phyloP scores from a whole-genome alignment of 1,284 basidiomycete genomes.

The Heterobasidion parviporum region DNA sequence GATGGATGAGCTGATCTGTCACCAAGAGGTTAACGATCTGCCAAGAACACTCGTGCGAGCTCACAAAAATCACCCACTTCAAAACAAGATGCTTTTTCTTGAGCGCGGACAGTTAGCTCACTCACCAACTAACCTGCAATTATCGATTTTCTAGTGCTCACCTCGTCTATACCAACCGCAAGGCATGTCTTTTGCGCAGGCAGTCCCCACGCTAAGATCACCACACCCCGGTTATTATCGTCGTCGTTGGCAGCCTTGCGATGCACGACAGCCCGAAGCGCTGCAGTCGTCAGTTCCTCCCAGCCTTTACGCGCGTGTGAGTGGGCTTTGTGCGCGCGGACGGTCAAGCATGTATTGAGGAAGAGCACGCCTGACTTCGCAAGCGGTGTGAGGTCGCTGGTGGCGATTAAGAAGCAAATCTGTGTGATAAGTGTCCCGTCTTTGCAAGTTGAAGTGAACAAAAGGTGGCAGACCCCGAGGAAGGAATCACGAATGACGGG shows the following conservation, averaged over 20 bases:
- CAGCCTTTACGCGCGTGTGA: constrained; percentile 51
- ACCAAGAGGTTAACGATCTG: background rate
- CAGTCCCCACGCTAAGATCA: constrained; percentile 49
- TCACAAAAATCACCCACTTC: constrained; percentile 1
- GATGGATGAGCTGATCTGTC: constrained; percentile 39
- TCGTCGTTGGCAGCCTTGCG: constrained; percentile 4
- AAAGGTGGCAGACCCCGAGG: constrained; percentile 33
- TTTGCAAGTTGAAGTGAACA: background rate
- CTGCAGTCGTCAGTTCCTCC: constrained; percentile 42
- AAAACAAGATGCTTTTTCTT: constrained; percentile 10
- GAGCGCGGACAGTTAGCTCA: background rate
- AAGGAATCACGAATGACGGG: constrained; percentile 37
- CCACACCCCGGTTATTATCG: constrained; percentile 16
- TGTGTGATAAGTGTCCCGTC: too few species aligned
- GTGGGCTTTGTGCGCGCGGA: constrained; percentile 40
- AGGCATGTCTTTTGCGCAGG: constrained; percentile 45
- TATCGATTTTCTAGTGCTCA: background rate
- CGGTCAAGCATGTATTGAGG: constrained; percentile 51
- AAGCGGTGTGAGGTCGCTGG: constrained; percentile 45
- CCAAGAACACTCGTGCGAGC: background rate
- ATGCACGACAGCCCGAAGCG: constrained; percentile 13
- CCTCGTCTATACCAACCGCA: constrained; percentile 23
- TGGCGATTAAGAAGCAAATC: background rate
- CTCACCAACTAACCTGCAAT: background rate
- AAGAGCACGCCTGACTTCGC: constrained; percentile 51